Evolutionary conservation across 2,329 filamentous ascomycete species (phyloP).

Genomic region (Pyricularia grisea): DNA sequence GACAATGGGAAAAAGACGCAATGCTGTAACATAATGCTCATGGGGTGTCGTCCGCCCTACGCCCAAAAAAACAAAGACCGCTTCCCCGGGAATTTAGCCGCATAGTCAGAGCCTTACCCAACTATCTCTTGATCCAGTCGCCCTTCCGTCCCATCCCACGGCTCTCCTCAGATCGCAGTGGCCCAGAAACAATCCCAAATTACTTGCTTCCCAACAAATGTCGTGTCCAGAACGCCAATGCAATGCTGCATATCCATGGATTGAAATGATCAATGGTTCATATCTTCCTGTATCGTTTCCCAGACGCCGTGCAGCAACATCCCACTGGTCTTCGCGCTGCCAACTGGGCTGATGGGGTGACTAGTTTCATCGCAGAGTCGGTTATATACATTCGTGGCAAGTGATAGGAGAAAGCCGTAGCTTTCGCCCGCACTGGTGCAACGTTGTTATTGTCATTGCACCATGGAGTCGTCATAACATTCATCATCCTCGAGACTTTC

Average conservation of each 20-base stretch:
- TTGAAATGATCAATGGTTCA: neutral
- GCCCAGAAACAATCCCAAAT: neutral
- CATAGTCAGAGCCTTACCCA: neutral
- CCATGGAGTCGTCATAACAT: slow-evolving; percentile 58
- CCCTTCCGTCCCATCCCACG: neutral
- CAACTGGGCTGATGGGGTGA: neutral
- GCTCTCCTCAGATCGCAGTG: neutral
- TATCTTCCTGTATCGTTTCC: neutral
- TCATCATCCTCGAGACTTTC: slow-evolving; percentile 80
- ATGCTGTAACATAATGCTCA: slow-evolving; percentile 12
- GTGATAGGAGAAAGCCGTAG: neutral
- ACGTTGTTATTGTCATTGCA: slow-evolving; percentile 40
- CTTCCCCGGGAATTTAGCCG: neutral
- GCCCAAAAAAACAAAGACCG: neutral
- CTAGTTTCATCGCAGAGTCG: neutral
- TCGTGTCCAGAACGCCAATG: slow-evolving; percentile 7
- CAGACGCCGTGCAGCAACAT: neutral
- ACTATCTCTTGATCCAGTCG: neutral
- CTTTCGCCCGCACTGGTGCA: neutral
- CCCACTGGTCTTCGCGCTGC: neutral
- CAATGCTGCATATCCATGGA: slow-evolving; percentile 6
- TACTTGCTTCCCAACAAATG: neutral
- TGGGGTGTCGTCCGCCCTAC: neutral
- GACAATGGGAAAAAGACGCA: neutral
- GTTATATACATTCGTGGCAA: neutral